A percentile compares a stretch with the other conserved stretches of the same genome.
phyloP scores from a whole-genome alignment of 2,329 filamentous ascomycete species.

The Penicillium sp. region DNA sequence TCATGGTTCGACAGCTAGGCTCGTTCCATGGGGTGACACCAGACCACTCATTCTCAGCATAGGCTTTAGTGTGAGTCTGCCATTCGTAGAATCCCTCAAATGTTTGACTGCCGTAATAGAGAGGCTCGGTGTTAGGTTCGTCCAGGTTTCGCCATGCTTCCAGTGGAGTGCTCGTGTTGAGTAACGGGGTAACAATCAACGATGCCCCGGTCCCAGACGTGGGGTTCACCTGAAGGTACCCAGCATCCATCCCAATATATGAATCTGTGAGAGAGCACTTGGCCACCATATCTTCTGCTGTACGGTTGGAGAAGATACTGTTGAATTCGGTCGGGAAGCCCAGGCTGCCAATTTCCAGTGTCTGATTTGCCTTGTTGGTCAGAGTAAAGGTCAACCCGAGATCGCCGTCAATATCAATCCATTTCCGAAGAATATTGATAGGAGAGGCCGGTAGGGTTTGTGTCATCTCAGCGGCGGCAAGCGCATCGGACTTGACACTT shows the following conservation, averaged over 20 bases:
- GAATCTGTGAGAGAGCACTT: neutral
- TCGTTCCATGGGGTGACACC: constrained; percentile 54
- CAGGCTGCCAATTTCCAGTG: no score
- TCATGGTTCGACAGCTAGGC: neutral
- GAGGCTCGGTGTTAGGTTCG: constrained; percentile 52
- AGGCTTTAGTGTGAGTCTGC: constrained; percentile 56
- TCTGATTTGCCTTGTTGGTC: no score
- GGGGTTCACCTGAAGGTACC: neutral
- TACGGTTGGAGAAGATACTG: no score
- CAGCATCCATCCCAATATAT: neutral
- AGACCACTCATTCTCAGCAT: constrained; percentile 58
- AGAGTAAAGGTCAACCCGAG: no score
- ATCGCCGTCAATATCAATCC: no score
- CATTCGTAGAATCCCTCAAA: constrained; percentile 64
- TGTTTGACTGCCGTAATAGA: constrained; percentile 53
- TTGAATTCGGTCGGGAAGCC: no score
- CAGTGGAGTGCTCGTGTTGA: neutral
- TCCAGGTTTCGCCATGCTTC: neutral
- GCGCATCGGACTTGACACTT: no score
- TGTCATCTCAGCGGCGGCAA: no score
- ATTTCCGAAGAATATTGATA: no score
- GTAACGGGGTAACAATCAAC: neutral
- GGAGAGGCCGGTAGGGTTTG: no score
- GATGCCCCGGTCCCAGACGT: neutral
- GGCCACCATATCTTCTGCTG: neutral